A percentile compares a stretch with the other conserved stretches of the same genome.
Evolutionary conservation across 768 basidiomycete species (phyloP).

Genomic region (Pleurotus platypus): DNA sequence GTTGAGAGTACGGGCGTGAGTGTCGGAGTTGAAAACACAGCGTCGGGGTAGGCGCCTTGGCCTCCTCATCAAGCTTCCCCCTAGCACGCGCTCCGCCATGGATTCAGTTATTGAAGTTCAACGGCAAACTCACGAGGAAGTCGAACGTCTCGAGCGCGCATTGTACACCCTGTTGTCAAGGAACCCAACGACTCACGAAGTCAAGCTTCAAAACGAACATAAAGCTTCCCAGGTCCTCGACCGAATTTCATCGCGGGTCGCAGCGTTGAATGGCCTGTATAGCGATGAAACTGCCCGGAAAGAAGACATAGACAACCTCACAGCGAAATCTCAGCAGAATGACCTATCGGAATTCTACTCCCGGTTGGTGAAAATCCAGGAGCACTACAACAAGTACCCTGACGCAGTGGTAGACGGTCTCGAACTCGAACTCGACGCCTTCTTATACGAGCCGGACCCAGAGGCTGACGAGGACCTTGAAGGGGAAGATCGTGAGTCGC

Average conservation of each 20-base stretch:
- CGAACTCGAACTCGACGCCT: slow-evolving; percentile 77
- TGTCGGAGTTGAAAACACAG: slow-evolving; percentile 50
- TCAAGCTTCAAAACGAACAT: slow-evolving; percentile 74
- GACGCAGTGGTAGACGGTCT: slow-evolving; percentile 79
- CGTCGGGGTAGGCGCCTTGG: too few relatives aligned
- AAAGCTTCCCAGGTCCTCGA: slow-evolving; percentile 87
- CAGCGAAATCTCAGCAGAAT: slow-evolving; percentile 54
- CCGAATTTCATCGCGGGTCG: slow-evolving; percentile 69
- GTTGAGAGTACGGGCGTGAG: slow-evolving; percentile 19
- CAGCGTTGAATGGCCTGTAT: slow-evolving; percentile 68
- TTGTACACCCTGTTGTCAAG: slow-evolving; percentile 81
- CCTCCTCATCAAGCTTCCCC: not conserved
- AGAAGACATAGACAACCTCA: slow-evolving; percentile 61
- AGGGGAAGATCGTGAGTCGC: slow-evolving; percentile 80
- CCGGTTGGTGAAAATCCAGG: slow-evolving; percentile 93
- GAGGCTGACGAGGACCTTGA: slow-evolving; percentile 73
- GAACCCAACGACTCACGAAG: slow-evolving; percentile 58
- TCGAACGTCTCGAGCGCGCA: slow-evolving; percentile 87
- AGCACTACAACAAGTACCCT: slow-evolving; percentile 95
- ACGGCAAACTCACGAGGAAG: slow-evolving; percentile 92
- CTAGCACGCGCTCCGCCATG: slow-evolving; percentile 42
- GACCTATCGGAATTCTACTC: slow-evolving; percentile 94
- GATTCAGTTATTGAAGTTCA: slow-evolving; percentile 94
- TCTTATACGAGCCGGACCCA: slow-evolving; percentile 74
- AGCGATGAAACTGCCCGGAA: slow-evolving; percentile 72